Evolutionary conservation across 345 rosid species (phyloP).

Genomic region (Camelina laxa): DNA sequence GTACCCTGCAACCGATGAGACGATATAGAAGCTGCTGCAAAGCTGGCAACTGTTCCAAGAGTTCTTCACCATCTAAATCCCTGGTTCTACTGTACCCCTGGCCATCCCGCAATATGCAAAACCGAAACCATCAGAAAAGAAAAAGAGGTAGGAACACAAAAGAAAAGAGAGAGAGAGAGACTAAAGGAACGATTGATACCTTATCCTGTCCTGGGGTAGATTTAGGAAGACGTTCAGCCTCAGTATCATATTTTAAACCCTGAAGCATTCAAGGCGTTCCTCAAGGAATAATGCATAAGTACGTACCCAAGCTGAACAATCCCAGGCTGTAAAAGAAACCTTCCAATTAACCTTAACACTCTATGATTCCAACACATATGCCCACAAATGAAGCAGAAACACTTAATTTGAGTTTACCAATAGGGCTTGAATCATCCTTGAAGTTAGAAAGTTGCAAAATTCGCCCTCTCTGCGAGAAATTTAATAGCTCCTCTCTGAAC

Average conservation of each 20-base stretch:
- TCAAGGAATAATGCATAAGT: conserved; percentile 93
- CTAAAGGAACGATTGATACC: conserved; percentile 48
- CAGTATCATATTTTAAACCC: conserved; percentile 87
- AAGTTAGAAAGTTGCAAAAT: conserved; percentile 92
- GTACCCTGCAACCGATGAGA: conserved; percentile 95
- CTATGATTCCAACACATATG: neutral
- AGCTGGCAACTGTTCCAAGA: too few species aligned
- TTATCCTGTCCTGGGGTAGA: conserved; percentile 83
- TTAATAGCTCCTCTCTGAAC: too few species aligned
- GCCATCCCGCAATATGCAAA: too few species aligned
- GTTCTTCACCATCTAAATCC: too few species aligned
- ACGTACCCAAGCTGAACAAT: conserved; percentile 99
- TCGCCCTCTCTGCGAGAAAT: conserved; percentile 79
- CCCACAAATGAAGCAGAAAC: conserved; percentile 13
- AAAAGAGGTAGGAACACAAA: neutral
- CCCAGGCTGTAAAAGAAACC: conserved; percentile 74
- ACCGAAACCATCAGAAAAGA: too few species aligned
- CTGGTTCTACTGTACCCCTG: too few species aligned
- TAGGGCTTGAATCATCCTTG: conserved; percentile 98
- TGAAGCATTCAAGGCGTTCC: conserved; percentile 95
- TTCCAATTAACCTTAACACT: neutral
- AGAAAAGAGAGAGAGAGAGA: neutral
- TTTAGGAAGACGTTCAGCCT: conserved; percentile 89
- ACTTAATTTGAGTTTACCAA: conserved; percentile 51
- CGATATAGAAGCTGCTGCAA: conserved; percentile 88